Evolutionary conservation across 352 stramenopile species (phyloP).

Genomic region (Pythium rhizo-oryzae): DNA sequence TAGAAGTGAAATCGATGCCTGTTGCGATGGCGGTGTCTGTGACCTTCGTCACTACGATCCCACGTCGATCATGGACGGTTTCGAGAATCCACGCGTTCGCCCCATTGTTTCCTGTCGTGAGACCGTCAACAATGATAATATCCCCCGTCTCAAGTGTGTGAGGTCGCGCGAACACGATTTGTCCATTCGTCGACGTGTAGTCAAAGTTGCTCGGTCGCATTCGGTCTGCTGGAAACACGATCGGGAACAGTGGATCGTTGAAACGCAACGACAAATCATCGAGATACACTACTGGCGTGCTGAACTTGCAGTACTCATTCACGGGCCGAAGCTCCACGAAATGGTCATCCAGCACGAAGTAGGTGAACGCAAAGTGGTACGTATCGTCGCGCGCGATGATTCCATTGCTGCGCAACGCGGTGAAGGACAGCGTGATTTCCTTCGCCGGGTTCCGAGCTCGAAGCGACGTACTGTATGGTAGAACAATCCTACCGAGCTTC

Average conservation of each 20-base stretch:
- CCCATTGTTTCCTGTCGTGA: neutral
- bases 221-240: neutral
- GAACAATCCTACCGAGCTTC: neutral
- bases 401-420: neutral
- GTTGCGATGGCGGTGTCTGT: neutral
- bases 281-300: neutral
- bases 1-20: neutral
- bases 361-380: conserved; percentile 1
- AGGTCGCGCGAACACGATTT: neutral
- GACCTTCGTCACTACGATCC: neutral
- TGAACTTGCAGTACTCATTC: conserved; percentile 3
- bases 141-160: neutral
- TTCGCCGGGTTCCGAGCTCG: neutral
- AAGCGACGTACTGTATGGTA: neutral
- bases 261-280: neutral
- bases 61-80: neutral
- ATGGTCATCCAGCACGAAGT: neutral
- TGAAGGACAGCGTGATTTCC: conserved; percentile 1
- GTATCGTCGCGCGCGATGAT: conserved; percentile 1
- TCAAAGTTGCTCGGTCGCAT: neutral
- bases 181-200: neutral
- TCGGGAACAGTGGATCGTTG: conserved; percentile 1
- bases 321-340: neutral
- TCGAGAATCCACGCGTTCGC: neutral
- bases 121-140: neutral